A percentile compares a stretch with the other conserved stretches of the same genome.
Conservation (phyloP, 2,329 filamentous ascomycete genomes). For the Trichoderma pleuroti region DNA sequence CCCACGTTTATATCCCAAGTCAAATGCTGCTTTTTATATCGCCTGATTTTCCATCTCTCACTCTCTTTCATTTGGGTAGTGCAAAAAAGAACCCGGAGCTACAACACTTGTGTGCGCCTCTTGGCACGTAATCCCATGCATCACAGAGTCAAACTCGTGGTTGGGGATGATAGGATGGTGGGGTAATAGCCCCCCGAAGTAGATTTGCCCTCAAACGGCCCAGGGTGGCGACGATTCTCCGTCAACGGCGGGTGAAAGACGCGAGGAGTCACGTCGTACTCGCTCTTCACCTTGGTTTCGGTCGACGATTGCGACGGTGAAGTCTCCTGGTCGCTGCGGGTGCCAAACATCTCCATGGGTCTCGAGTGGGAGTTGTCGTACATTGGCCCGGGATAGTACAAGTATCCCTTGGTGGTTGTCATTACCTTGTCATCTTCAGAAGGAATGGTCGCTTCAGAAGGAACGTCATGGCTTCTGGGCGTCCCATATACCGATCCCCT, state of each 20-base stretch:
- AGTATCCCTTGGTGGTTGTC: slow-evolving; percentile 48
- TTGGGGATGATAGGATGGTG: slow-evolving; percentile 38
- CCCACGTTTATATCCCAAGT: background rate
- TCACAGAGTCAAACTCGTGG: slow-evolving; percentile 43
- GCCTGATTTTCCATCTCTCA: background rate
- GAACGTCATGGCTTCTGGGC: slow-evolving; percentile 47
- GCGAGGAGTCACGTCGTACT: slow-evolving; percentile 48
- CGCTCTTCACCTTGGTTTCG: slow-evolving; percentile 46
- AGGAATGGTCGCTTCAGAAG: slow-evolving; percentile 49
- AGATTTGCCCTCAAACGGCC: slow-evolving; percentile 52
- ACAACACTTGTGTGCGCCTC: background rate
- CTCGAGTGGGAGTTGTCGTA: slow-evolving; percentile 49
- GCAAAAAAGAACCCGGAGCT: background rate
- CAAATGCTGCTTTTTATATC: background rate
- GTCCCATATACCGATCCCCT: slow-evolving; percentile 14
- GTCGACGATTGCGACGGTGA: slow-evolving; percentile 31
- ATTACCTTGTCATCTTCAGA: slow-evolving; percentile 51
- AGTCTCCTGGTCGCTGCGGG: slow-evolving; percentile 36
- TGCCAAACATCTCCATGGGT: slow-evolving; percentile 49
- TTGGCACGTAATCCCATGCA: slow-evolving; percentile 17
- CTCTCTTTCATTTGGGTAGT: background rate
- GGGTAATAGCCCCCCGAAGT: slow-evolving; percentile 54
- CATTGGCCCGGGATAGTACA: slow-evolving; percentile 51
- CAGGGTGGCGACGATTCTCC: slow-evolving; percentile 37
- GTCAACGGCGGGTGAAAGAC: slow-evolving; percentile 42